phyloP scores from a whole-genome alignment of 306 rosid genomes.

The Quercus ilex region DNA sequence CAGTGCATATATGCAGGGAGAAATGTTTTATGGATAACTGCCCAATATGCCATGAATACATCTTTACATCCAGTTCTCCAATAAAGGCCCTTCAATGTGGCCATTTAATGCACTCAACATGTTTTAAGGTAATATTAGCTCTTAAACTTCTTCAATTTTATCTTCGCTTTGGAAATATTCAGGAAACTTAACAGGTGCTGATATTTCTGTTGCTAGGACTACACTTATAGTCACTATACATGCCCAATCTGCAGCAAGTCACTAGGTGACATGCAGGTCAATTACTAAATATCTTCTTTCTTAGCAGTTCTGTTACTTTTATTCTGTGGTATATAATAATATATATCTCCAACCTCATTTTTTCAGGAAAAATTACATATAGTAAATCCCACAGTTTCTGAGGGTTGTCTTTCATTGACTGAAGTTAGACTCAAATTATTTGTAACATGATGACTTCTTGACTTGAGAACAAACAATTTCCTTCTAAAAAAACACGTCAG shows the following conservation, averaged over 20 bases:
- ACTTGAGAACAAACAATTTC: not conserved
- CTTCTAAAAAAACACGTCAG: not conserved
- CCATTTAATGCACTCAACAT: constrained; percentile 87
- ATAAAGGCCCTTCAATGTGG: constrained; percentile 89
- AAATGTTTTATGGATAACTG: constrained; percentile 84
- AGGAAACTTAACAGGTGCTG: constrained; percentile 24
- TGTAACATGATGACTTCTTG: not conserved
- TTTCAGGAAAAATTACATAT: not conserved
- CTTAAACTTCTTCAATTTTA: constrained; percentile 1
- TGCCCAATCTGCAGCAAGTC: constrained; percentile 95
- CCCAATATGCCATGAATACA: constrained; percentile 91
- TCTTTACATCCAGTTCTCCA: constrained; percentile 76
- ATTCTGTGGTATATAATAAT: not conserved
- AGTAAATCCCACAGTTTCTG: not conserved
- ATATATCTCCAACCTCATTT: constrained; percentile 12
- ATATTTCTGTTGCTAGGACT: constrained; percentile 58
- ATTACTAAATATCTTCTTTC: constrained; percentile 25
- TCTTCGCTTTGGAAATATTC: constrained; percentile 9
- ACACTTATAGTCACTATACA: constrained; percentile 67
- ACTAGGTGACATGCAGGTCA: constrained; percentile 96
- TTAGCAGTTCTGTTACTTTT: not conserved
- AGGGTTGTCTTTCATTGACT: not conserved
- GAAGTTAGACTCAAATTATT: not conserved
- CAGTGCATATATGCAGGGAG: constrained; percentile 76
- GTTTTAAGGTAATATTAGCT: constrained; percentile 64